Base-by-base conservation (phyloP, 1,284 basidiomycete genomes). In the Sporisorium reilianum region DNA sequence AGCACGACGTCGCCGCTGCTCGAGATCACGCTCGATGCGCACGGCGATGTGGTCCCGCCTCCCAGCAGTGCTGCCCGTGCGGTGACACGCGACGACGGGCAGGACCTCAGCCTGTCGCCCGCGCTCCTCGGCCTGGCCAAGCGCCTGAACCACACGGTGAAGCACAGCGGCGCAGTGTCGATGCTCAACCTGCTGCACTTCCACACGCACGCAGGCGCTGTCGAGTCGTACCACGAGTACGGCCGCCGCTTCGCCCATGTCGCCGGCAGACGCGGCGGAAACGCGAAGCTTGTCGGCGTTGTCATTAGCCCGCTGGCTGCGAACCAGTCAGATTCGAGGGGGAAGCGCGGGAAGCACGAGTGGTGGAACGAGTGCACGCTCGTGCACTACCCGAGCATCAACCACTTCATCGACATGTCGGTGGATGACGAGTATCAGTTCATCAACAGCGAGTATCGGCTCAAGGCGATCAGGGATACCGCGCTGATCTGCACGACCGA, bases 111-210 rank as follows among this genome's bases (percentile, higher is more conserved):
- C 40, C 57, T 78, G 2, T 72, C 64, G 10, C 59, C 65, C 18
- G 64, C 63, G 0, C 64, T 78, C 2, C 64, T 76, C 10, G 30
- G 34, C 5, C 46, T 78, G 6, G 73, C 68, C 5, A 59, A 60
- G n/a, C 49, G 44, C 14, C 48, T 78, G 22, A 69, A 69, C 18
- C 49, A 53, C 32, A 28, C 46, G 8, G 62, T 51, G 8, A 34
- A 55, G 5, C 49, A 66, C 44, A 34, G 64, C 14, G 63, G 65
- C 1, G 58, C 73, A 7, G 72, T 78, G 7, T 68, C 64, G 3
- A 78, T 78, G 76, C 64, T 78, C 53, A 78, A 78, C 49, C 46
- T 78, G 38, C 56, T 78, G 3, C 68, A 72, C 23, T 78, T 78
- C 51, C 55, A 64, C 38, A 55, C 62, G 8, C 49, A 52, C 14